phyloP scores from a whole-genome alignment of 2,329 filamentous ascomycete species.

The Colletotrichum brevisporum region DNA sequence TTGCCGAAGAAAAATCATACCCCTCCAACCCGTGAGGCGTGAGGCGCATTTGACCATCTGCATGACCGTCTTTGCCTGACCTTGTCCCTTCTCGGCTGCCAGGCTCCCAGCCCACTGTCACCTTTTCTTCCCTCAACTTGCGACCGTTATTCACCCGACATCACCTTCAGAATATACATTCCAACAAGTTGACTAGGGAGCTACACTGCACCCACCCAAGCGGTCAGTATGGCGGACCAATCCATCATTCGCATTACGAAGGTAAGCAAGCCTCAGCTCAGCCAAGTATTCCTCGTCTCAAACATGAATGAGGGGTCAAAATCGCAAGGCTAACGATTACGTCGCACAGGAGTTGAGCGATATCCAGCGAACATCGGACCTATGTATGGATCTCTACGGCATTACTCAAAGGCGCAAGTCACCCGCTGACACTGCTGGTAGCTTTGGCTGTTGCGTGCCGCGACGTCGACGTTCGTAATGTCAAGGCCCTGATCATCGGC shows the following conservation, averaged over 20 bases:
- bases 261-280: slow-evolving; percentile 61
- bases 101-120: slow-evolving; percentile 32
- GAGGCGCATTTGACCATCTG: slow-evolving; percentile 20
- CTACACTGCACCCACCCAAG: slow-evolving; percentile 18
- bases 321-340: slow-evolving; percentile 27
- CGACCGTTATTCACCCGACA: not conserved
- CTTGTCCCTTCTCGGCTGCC: not conserved
- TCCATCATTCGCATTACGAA: slow-evolving; percentile 90
- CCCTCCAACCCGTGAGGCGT: slow-evolving; percentile 17
- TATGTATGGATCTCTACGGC: slow-evolving; percentile 72
- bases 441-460: slow-evolving; percentile 89
- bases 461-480: slow-evolving; percentile 89
- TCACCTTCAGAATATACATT: not conserved
- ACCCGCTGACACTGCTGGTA: slow-evolving; percentile 50
- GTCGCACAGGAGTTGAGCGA: slow-evolving; percentile 82
- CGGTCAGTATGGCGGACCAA: slow-evolving; percentile 79
- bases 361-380: slow-evolving; percentile 85
- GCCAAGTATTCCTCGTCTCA: slow-evolving; percentile 18
- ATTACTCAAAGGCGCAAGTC: slow-evolving; percentile 1
- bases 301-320: slow-evolving; percentile 18
- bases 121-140: slow-evolving; percentile 6
- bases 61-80: slow-evolving; percentile 20
- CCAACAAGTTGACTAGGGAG: slow-evolving; percentile 9
- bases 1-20: not conserved
- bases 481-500: slow-evolving; percentile 90